Base-by-base conservation (phyloP, 2,329 filamentous ascomycete species). In the Penicillium freii region DNA sequence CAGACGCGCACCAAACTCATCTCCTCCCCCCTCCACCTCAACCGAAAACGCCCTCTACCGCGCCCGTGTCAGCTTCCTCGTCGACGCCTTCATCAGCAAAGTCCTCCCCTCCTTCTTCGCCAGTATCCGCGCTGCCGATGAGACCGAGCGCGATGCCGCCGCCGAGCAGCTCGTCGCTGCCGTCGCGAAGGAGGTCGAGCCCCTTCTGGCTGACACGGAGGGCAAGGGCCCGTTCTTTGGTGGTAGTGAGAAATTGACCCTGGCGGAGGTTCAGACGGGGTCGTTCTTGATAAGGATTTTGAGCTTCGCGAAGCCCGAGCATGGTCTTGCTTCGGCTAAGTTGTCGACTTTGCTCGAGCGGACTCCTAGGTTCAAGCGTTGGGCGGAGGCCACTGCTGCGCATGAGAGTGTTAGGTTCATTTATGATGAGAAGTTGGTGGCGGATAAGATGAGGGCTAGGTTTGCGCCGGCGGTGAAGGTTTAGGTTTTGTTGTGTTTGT, bases 141-240 rank as follows among this genome's bases (percentile, higher is more conserved):
- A 80, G 1, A 80, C 76, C 6, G 85, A 86, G 46, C 77, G 79
- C 5, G 78, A 81, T 1, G 75, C 75, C 3, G 69, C 82, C 3
- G 77, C 73, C 0, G 73, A 81, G 23, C 81, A 81, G 9, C 75
- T 84, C n/a, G 76, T 88, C 3, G 79, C 77, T 1, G 78, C 77
- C 1, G 74, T 90, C 1, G 78, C 80, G 52, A 90, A 88, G 75
- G 89, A 93, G 66, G 76, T 94, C 54, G 90, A 92, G 74, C 89
- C 89, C 1, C 74, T 91, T 38, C 76, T 95, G 27, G 68, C 66
- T 3, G 77, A 80, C 52, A 80, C 80, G 0, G 75, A 70, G 2
- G 64, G 67, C 46, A 64, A 70, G 40, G 72, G 72, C 0, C 86
- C 86, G 0, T 90, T 85, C 71, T 89, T 88, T 69, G 84, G 83